These are phyloP conservation scores for Fraxinus cuspidata DNA, from an alignment of 257 asterid species.

Conservation along the genomic window DNA sequence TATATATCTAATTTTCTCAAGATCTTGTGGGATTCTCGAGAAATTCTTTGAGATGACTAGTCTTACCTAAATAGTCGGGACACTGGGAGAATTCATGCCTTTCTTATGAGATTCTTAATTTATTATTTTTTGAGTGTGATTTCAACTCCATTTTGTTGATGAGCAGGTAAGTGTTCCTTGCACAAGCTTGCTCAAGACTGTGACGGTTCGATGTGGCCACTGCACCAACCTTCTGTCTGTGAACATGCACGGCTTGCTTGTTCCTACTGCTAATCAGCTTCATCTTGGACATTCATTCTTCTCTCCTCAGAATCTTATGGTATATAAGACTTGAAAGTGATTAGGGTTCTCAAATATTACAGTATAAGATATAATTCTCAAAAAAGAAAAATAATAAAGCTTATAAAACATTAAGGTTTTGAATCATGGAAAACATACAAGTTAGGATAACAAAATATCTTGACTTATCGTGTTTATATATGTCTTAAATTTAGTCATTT, in stretches of 20 bases:
- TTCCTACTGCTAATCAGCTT: conserved; percentile 81
- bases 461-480: background rate
- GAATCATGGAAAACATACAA: background rate
- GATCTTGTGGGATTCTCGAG: background rate
- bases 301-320: conserved; percentile 92
- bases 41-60: background rate
- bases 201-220: conserved; percentile 95
- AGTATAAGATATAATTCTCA: background rate
- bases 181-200: conserved; percentile 92
- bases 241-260: conserved; percentile 81
- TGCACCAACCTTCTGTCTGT: conserved; percentile 95
- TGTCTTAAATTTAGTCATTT: background rate
- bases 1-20: background rate
- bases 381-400: background rate
- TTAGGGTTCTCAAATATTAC: background rate
- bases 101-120: background rate
- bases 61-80: background rate
- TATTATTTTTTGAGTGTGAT: background rate
- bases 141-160: background rate
- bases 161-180: conserved; percentile 88
- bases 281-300: conserved; percentile 84
- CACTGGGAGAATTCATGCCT: background rate
- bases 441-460: background rate
- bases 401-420: conserved; percentile 17
- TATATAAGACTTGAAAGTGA: conserved; percentile 19